Evolutionary conservation across 2,329 filamentous ascomycete species (phyloP), one percentile per base, ranked within the genome.

Genomic region (Didymella pomorum): DNA sequence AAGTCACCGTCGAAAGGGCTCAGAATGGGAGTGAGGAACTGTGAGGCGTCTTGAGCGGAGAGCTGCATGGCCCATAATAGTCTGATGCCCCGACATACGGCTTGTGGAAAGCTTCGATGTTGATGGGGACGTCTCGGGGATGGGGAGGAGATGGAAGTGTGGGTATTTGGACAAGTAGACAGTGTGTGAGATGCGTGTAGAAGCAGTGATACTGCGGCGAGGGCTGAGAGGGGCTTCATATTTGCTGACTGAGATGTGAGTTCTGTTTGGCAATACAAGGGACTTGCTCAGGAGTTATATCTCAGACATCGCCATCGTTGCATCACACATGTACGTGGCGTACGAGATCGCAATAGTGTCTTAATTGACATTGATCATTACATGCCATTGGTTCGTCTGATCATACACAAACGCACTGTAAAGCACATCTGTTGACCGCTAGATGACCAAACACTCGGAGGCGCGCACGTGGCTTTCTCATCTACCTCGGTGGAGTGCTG

Each of bases 1-100:
- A 62, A 16, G n/a, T 45, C 39, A 16, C 48, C 47, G 10, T 39
- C 50, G 47, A 55, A 62, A 26, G 43, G 43, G 26, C 56, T 58
- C 20, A 43, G 16, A 10, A 64, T 52, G 2, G 62, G 56, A 4
- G 44, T 43, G 23, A 64, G 35, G 26, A 56, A 54, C 0, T 43
- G 45, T 11, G 45, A 49, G 14, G 59, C 59, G 20, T 8, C 12
- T n/a, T 18, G 28, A 4, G 28, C 20, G 14, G 53, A 29, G 28
- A 49, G 35, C 8, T 47, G 46, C 41, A 52, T 62, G 11, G 45
- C 59, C 18, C 41, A 28, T 2, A 51, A 39, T 4, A 63, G 45
- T 16, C 35, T 49, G 20, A 52, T 23, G 37, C 58, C 58, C 8
- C 47, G 52, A 45, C 55, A 63, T 25, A 43, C 33, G 35, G 48